Evolutionary conservation across 1,284 basidiomycete species (phyloP).

Genomic region (Ganoderma meredithae): DNA sequence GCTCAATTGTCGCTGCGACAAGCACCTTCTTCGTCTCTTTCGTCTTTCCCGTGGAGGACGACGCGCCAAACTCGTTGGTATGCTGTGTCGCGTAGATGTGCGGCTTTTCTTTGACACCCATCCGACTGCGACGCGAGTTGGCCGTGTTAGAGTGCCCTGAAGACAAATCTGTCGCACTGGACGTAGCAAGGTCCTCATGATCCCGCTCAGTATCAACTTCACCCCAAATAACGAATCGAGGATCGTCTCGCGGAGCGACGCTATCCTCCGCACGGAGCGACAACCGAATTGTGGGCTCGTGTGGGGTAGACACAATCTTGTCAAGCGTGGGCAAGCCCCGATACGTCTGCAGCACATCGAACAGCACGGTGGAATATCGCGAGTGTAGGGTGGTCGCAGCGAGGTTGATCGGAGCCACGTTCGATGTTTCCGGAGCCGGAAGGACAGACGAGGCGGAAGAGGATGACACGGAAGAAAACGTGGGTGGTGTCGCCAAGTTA

Average conservation of each 20-base stretch:
- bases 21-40: conserved; percentile 57
- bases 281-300: conserved; percentile 69
- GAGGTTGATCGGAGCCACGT: conserved; percentile 22
- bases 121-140: conserved; percentile 28
- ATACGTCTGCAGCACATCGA: conserved; percentile 84
- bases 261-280: conserved; percentile 68
- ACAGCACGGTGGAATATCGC: conserved; percentile 74
- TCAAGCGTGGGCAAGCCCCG: conserved; percentile 76
- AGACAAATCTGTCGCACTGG: conserved; percentile 57
- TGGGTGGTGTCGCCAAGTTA: conserved; percentile 15
- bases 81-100: conserved; percentile 39
- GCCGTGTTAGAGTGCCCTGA: conserved; percentile 46
- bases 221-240: conserved; percentile 91
- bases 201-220: conserved; percentile 54
- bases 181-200: conserved; percentile 46
- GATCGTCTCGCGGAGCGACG: conserved; percentile 80
- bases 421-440: conserved; percentile 26
- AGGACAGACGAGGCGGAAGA: conserved; percentile 16
- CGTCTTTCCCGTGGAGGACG: conserved; percentile 32
- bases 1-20: conserved; percentile 87
- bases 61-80: conserved; percentile 40
- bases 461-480: conserved; percentile 18
- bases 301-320: conserved; percentile 52
- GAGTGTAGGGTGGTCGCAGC: conserved; percentile 60
- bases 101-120: conserved; percentile 12